Percentiles rank a stretch among this genome's conserved stretches.
Conservation (phyloP, 192 early-diverging fungal genomes). For the Thoreauomyces humboldtii region DNA sequence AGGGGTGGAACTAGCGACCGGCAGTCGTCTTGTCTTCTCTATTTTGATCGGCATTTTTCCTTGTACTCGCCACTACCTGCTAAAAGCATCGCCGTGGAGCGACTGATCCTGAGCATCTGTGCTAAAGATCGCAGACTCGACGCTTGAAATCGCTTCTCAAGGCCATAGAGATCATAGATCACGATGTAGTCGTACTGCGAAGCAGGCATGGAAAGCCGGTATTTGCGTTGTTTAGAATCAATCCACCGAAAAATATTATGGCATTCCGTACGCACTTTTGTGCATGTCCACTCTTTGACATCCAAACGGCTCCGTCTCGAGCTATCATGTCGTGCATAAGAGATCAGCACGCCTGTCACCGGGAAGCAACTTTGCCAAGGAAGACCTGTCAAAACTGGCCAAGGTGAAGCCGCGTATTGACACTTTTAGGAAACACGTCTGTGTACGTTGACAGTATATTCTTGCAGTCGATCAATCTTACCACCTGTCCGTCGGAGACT, state of each 20-base stretch:
- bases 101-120: slow-evolving; percentile 12
- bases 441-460: too few relatives aligned
- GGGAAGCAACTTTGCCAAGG: too few relatives aligned
- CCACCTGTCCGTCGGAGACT: too few relatives aligned
- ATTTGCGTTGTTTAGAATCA: slow-evolving; percentile 11
- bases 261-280: too few relatives aligned
- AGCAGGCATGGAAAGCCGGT: not conserved
- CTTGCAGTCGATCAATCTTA: too few relatives aligned
- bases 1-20: not conserved
- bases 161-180: not conserved
- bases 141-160: not conserved
- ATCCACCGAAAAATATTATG: not conserved
- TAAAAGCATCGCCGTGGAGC: slow-evolving; percentile 15
- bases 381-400: too few relatives aligned
- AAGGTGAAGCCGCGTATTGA: too few relatives aligned
- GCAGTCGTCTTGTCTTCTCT: slow-evolving; percentile 4
- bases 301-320: too few relatives aligned
- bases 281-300: too few relatives aligned
- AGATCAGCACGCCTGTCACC: too few relatives aligned
- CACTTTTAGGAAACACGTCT: too few relatives aligned
- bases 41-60: slow-evolving; percentile 9
- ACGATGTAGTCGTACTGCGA: slow-evolving; percentile 9
- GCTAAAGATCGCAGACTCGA: slow-evolving; percentile 2
- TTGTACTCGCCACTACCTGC: slow-evolving; percentile 12
- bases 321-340: too few relatives aligned